Evolutionary conservation across 2,329 filamentous ascomycete species (phyloP).

Genomic region (Alternaria atra): DNA sequence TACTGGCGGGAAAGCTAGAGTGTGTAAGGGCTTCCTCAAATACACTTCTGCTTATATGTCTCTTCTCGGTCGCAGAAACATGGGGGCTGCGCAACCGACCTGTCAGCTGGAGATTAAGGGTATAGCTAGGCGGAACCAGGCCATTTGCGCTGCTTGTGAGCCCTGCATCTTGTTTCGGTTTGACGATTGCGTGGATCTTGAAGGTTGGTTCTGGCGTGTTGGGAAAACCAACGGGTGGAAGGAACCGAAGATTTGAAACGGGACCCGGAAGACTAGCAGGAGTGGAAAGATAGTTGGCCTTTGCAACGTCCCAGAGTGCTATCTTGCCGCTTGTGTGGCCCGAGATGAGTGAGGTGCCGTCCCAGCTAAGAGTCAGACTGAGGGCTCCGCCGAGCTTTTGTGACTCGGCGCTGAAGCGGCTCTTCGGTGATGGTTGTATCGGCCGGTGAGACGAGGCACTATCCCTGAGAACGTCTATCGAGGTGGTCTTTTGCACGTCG

Average conservation of each 20-base stretch:
- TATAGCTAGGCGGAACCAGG: slow-evolving; percentile 66
- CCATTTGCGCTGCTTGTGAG: slow-evolving; percentile 43
- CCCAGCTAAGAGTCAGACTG: slow-evolving; percentile 79
- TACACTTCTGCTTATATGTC: slow-evolving; percentile 23
- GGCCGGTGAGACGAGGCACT: slow-evolving; percentile 65
- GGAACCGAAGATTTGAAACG: slow-evolving; percentile 81
- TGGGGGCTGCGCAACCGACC: slow-evolving; percentile 35
- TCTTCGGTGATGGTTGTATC: slow-evolving; percentile 52
- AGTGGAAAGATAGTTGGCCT: slow-evolving; percentile 72
- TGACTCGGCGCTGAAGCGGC: slow-evolving; percentile 62
- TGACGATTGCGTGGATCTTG: slow-evolving; percentile 71
- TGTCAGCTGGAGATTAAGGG: slow-evolving; percentile 70
- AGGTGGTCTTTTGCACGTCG: slow-evolving; percentile 54
- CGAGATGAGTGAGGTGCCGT: slow-evolving; percentile 80
- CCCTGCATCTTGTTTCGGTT: slow-evolving; percentile 76
- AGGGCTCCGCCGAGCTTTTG: slow-evolving; percentile 71
- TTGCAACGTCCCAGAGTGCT: slow-evolving; percentile 80
- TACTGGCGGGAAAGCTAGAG: slow-evolving; percentile 53
- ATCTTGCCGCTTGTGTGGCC: slow-evolving; percentile 84
- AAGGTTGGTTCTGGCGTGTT: slow-evolving; percentile 52
- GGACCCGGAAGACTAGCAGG: slow-evolving; percentile 79
- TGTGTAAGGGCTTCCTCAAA: slow-evolving; percentile 56
- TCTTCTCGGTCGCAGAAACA: slow-evolving; percentile 43
- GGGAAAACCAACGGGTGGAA: slow-evolving; percentile 66
- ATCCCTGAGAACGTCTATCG: slow-evolving; percentile 57